Evolutionary conservation across 1,284 basidiomycete species (phyloP).

Genomic region (Sutorius eximius): DNA sequence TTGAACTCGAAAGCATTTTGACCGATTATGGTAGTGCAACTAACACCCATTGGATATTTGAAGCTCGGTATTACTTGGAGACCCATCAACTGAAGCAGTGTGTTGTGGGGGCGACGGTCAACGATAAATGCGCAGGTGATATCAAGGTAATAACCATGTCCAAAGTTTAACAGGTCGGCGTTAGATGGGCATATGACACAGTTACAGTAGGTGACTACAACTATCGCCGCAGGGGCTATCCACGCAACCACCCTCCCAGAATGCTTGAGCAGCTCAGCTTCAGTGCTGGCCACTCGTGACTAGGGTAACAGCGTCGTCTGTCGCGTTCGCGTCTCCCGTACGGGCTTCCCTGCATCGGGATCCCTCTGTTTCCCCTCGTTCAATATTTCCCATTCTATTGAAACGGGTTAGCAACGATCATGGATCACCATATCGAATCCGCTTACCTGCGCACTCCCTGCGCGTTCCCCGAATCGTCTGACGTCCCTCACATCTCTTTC

Average conservation of each 20-base stretch:
- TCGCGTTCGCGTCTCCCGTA: background rate
- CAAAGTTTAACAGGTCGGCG: background rate
- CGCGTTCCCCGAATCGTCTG: background rate
- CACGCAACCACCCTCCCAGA: background rate
- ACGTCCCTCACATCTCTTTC: background rate
- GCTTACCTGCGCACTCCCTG: background rate
- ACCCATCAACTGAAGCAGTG: background rate
- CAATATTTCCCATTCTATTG: background rate
- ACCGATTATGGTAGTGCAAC: too few species aligned
- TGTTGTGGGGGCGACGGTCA: slow-evolving; percentile 1
- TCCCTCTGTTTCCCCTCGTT: background rate
- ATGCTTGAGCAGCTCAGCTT: background rate
- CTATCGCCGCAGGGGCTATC: background rate
- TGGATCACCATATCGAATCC: background rate
- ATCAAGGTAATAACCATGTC: background rate
- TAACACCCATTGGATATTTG: too few species aligned
- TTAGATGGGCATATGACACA: background rate
- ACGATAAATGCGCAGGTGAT: background rate
- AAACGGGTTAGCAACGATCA: background rate
- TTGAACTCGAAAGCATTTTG: too few species aligned
- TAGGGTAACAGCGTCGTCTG: background rate
- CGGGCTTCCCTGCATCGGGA: background rate
- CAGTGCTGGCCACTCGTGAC: background rate
- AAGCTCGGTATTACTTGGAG: too few species aligned
- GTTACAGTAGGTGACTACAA: background rate